Evolutionary conservation across 202 grass and related monocot species (phyloP).

Genomic region (Brachypodium distachyon): DNA sequence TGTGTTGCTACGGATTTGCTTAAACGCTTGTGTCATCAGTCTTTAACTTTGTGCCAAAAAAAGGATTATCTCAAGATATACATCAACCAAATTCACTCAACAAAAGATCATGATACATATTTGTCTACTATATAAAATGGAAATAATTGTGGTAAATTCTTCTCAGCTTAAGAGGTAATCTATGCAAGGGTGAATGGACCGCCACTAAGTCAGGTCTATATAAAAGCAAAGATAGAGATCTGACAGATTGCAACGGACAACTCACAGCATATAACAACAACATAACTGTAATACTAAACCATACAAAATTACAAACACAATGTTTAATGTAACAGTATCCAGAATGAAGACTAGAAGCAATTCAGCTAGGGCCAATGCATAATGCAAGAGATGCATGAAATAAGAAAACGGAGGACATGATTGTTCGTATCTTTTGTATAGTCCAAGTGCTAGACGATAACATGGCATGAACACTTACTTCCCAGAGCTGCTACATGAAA

Average conservation of each 20-base stretch:
- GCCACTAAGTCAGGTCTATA: too few species aligned
- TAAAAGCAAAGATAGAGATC: too few species aligned
- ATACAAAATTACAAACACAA: not conserved
- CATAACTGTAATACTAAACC: not conserved
- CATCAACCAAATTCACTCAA: too few species aligned
- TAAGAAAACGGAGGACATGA: not conserved
- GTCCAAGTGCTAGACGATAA: not conserved
- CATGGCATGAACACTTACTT: slow-evolving; percentile 56
- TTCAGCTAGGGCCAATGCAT: not conserved
- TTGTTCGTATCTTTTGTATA: not conserved
- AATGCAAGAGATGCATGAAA: slow-evolving; percentile 3
- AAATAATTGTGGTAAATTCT: too few species aligned
- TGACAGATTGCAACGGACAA: not conserved
- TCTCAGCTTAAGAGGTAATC: too few species aligned
- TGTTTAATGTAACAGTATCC: slow-evolving; percentile 5
- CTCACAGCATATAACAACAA: not conserved
- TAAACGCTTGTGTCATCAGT: too few species aligned
- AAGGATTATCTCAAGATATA: too few species aligned
- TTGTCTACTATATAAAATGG: too few species aligned
- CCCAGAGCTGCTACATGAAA: slow-evolving; percentile 92
- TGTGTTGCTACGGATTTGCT: too few species aligned
- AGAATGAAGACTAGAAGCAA: not conserved
- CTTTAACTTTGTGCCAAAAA: too few species aligned
- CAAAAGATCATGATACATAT: too few species aligned
- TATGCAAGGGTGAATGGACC: too few species aligned